Evolutionary conservation across 345 rosid species (phyloP), one percentile per base, ranked within the genome.

Genomic region (Aegle marmelos): DNA sequence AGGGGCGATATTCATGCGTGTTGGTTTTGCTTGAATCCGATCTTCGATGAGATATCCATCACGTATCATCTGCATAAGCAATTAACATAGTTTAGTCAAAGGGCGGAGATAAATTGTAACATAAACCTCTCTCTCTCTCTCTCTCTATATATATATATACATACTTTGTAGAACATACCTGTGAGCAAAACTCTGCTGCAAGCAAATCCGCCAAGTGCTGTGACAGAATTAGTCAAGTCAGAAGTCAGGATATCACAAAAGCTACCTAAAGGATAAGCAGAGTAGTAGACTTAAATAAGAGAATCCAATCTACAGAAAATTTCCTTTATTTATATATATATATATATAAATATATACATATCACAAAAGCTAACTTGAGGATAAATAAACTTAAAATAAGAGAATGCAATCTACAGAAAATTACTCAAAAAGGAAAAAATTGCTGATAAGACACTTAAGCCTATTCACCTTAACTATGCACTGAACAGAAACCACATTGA

Each of bases 181-280:
- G 90, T 70, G 89, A 75, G 76, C 83, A 79, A 66, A 88, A 89
- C 83, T 96, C 88, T 60, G 66, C 78, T 11, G 92, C 97, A 77
- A 96, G 98, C 87, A 94, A 88, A 88, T 96, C 99, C 1, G 98
- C 97, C 28, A 82, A 68, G 80, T 92, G 91, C 99, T 96, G 98
- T 75, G 28, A 68, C 71, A 82, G 39, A 73, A 37, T 77, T 16
- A 73, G 77, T 76, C 82, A 84, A 77, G 85, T 69, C 37, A 66
- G 68, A 81, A 63, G 78, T 85, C 77, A 81, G 75, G 79, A 83
- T 9, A 73, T 70, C 28, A 74, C 34, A 71, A 72, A 22, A 76
- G 61, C 68, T 9, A 74, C 59, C 59, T 50, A 48, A 57, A 71
- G 30, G 19, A 70, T 9, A 78, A n/a, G n/a, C n/a, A n/a, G n/a